Conservation (phyloP, 148 eudicot genomes). For the Chenopodium album region DNA sequence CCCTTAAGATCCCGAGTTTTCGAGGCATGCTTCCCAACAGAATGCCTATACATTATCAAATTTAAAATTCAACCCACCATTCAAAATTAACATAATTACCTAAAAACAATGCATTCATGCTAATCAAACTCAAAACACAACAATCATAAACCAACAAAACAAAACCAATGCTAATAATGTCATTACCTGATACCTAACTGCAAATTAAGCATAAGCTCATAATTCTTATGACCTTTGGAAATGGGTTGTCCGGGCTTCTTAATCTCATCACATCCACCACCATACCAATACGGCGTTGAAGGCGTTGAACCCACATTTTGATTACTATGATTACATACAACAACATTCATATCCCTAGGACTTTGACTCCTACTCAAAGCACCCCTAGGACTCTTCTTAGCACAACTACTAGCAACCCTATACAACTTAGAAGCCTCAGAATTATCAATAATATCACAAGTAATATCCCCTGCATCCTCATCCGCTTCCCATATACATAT, state of each 20-base stretch:
- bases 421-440: constrained; percentile 39
- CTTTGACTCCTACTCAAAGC: constrained; percentile 21
- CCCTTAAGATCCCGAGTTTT: constrained; percentile 47
- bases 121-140: not conserved
- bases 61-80: constrained; percentile 21
- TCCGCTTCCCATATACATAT: constrained; percentile 54
- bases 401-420: constrained; percentile 32
- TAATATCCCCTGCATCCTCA: constrained; percentile 51
- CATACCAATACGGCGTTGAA: constrained; percentile 42
- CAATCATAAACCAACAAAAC: not conserved
- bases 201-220: constrained; percentile 73
- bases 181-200: constrained; percentile 61
- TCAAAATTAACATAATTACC: not conserved
- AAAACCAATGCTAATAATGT: not conserved
- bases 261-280: constrained; percentile 40
- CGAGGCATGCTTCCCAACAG: constrained; percentile 71
- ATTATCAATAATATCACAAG: constrained; percentile 47
- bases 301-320: constrained; percentile 19
- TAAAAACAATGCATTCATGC: not conserved
- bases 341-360: constrained; percentile 20
- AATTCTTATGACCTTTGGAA: constrained; percentile 56
- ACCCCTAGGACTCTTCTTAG: constrained; percentile 27
- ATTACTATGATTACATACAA: constrained; percentile 6
- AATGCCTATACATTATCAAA: constrained; percentile 39
- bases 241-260: constrained; percentile 57